phyloP scores from a whole-genome alignment of 2,329 filamentous ascomycete species.

The Diaporthe citrichinensis region DNA sequence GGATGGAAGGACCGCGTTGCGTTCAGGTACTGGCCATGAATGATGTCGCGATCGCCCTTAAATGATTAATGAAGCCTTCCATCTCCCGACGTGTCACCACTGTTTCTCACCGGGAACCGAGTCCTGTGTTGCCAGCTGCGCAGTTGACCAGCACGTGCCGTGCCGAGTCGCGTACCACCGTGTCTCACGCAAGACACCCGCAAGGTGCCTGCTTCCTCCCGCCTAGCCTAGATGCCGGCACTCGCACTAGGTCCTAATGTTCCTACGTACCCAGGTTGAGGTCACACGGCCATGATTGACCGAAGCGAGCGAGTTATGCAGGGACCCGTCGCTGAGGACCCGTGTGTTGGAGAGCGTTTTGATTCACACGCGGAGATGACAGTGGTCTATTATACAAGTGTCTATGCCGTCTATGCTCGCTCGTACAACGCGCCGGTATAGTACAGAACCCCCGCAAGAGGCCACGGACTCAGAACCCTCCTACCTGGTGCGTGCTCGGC shows the following conservation, averaged over 20 bases:
- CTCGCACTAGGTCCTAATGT: background rate
- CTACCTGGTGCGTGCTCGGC: constrained; percentile 17
- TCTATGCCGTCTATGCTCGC: background rate
- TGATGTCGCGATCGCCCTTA: background rate
- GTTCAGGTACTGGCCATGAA: background rate
- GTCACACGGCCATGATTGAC: background rate
- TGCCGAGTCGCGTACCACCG: background rate
- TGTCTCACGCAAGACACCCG: too few relatives aligned
- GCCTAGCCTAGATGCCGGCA: background rate
- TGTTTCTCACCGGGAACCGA: background rate
- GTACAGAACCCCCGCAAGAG: background rate
- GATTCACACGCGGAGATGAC: background rate
- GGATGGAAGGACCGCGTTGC: background rate
- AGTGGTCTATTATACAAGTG: background rate
- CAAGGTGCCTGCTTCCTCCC: background rate
- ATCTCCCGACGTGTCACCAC: background rate
- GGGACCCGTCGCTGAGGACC: background rate
- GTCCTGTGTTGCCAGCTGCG: background rate
- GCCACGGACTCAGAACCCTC: background rate
- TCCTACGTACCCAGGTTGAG: background rate
- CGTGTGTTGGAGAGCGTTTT: background rate
- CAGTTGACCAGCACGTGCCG: background rate
- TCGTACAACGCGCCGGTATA: background rate
- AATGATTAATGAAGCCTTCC: too few relatives aligned
- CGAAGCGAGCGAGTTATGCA: background rate